Evolutionary conservation across 225 moss, liverwort and hornwort species (phyloP), one percentile per base, ranked within the genome.

Genomic region (Pseudisothecium myosuroides): DNA sequence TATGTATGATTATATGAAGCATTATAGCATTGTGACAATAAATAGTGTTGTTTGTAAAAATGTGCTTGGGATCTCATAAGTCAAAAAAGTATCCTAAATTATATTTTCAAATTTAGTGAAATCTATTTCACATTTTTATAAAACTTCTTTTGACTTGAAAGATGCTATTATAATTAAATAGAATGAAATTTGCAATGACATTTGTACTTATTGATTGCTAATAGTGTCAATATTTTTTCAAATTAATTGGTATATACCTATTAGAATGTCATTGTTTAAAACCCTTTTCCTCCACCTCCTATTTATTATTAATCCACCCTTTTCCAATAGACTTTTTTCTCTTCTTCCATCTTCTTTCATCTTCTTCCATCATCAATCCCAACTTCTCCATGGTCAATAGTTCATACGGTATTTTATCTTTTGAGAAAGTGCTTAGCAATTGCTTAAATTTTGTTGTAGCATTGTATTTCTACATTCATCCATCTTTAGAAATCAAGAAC

Each of bases 361-460:
- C n/a, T n/a, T n/a, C n/a, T n/a, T n/a, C n/a, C 9, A 27, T 72
- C 9, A 3, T 73, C 2, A 45, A 3, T 45, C 2, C 2, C 17
- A 28, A 73, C 2, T 45, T 17, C 0, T 72, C 4, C 2, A 0
- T 15, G 3, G 5, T 9, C 9, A 2, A 5, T 8, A 43, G 24
- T 0, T 41, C 9, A 14, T 71, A n/a, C n/a, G n/a, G n/a, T n/a
- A 16, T 15, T 16, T 45, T 10, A 73, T 2, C 9, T 73, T 45
- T 9, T 28, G 17, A 45, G 1, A 41, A 27, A 43, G 10, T 73
- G 3, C 4, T 14, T 0, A 1, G 5, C 2, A 3, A 43, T 73
- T 1, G 28, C 9, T 28, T 45, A 8, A 9, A 43, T 16, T 29
- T 45, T 29, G 9, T 17, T 73, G 17, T 3, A 27, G 9, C 43